Base-by-base conservation (phyloP, 257 asterid genomes). In the Perilla frutescens region DNA sequence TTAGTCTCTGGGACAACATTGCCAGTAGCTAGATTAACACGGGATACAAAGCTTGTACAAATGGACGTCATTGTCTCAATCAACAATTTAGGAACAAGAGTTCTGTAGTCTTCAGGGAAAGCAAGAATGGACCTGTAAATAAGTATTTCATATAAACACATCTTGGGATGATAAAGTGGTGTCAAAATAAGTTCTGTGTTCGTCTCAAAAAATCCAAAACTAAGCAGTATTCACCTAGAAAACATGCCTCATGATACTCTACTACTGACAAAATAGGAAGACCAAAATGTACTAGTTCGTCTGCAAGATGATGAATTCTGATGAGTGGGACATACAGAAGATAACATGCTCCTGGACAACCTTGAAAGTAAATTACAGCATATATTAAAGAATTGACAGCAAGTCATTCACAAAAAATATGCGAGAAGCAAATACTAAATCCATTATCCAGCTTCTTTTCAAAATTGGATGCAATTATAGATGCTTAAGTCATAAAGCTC, bases 1-100 rank as follows among this genome's bases (percentile, higher is more conserved):
- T 83, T 95, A 39, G 99, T 95, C 91, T 95, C 98, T 61, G 98
- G 96, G 78, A 90, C 90, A 69, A 82, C 96, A 74, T 86, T 92
- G 11, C 97, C 99, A 51, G 91, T 84, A 75, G 97, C 97, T 85
- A 90, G 89, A 82, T 95, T 95, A 76, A 92, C 71, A 68, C 89
- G 97, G 81, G 96, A 83, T 71, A 89, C 84, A 83, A 90, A 95
- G 81, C 92, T 88, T 77, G 90, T 73, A 76, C 86, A 81, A 75
- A 89, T 77, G 74, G 90, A 65, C 72, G 87, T 80, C 97, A 95
- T 87, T 76, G 90, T 76, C 80, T 92, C 99, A 37, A 81, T 87
- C 76, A 95, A 81, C 74, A 95, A 84, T 81, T 78, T 92, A 50
- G 98, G 99, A 36, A 92, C 98, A 74, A 92, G 91, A 67, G 81